phyloP scores from a whole-genome alignment of 495 filamentous ascomycete genomes.

The Neurospora sp. region DNA sequence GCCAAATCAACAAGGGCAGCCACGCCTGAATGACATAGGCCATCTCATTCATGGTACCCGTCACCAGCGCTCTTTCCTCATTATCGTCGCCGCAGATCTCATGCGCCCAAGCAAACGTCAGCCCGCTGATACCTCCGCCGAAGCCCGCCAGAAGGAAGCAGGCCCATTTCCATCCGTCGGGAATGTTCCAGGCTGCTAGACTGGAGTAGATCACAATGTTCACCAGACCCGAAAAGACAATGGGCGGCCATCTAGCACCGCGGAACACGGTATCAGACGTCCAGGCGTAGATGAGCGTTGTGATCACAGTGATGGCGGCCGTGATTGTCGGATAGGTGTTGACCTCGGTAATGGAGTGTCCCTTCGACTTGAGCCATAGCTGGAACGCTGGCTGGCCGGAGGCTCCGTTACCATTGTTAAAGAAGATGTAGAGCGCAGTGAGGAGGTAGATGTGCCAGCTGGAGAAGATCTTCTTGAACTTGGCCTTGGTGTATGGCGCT shows the following conservation, averaged over 20 bases:
- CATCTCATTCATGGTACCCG: conserved; percentile 33
- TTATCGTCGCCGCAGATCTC: conserved; percentile 41
- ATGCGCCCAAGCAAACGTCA: conserved; percentile 42
- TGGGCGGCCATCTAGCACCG: conserved; percentile 45
- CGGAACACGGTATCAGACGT: conserved; percentile 40
- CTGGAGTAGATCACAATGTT: conserved; percentile 32
- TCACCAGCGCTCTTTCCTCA: conserved; percentile 45
- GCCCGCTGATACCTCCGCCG: conserved; percentile 23
- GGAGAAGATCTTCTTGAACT: conserved; percentile 29
- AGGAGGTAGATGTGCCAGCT: conserved; percentile 36
- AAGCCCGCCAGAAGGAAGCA: conserved; percentile 38
- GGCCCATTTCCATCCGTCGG: conserved; percentile 36
- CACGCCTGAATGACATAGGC: conserved; percentile 33
- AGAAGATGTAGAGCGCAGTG: conserved; percentile 28
- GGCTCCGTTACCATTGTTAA: conserved; percentile 22
- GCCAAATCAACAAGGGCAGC: conserved; percentile 38
- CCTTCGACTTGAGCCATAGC: conserved; percentile 28
- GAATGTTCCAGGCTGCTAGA: conserved; percentile 33
- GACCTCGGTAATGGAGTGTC: conserved; percentile 23
- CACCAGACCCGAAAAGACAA: conserved; percentile 29
- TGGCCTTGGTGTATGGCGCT: conserved; percentile 25
- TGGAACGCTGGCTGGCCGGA: conserved; percentile 25
- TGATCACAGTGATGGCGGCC: conserved; percentile 32
- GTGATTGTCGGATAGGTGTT: conserved; percentile 39
- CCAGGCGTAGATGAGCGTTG: conserved; percentile 33